Percentiles rank a stretch among this genome's conserved stretches.
Evolutionary conservation across 192 early-diverging fungal genomes (phyloP).

Genomic region (Phlyctochytrium planicorne): DNA sequence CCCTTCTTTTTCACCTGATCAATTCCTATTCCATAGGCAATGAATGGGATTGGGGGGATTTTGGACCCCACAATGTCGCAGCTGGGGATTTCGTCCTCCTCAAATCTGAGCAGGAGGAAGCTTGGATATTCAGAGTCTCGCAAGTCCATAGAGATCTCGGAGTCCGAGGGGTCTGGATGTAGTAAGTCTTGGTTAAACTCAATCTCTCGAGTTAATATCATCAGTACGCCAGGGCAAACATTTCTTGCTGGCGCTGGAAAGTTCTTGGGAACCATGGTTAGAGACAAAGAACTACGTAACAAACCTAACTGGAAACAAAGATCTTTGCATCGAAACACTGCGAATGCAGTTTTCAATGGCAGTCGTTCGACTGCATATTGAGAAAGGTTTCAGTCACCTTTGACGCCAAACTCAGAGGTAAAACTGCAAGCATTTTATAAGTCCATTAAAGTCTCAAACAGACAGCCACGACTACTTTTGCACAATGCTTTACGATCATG

Average conservation of each 20-base stretch:
- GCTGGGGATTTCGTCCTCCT: no score
- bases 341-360: neutral
- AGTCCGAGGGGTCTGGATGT: neutral
- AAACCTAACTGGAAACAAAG: neutral
- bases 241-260: neutral
- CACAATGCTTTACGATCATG: neutral
- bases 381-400: neutral
- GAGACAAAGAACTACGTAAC: neutral
- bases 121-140: no score
- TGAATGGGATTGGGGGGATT: no score
- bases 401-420: neutral
- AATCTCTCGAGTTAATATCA: neutral
- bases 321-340: neutral
- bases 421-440: neutral
- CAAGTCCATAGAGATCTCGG: no score
- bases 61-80: no score
- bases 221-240: neutral
- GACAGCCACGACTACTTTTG: constrained; percentile 4
- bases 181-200: neutral
- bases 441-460: neutral
- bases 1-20: no score
- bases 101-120: no score
- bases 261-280: neutral
- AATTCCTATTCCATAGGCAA: no score
- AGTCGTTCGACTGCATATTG: neutral